These are phyloP conservation scores for Solanum phureja DNA, from an alignment of 257 asterid genomes.

Conservation along the genomic window DNA sequence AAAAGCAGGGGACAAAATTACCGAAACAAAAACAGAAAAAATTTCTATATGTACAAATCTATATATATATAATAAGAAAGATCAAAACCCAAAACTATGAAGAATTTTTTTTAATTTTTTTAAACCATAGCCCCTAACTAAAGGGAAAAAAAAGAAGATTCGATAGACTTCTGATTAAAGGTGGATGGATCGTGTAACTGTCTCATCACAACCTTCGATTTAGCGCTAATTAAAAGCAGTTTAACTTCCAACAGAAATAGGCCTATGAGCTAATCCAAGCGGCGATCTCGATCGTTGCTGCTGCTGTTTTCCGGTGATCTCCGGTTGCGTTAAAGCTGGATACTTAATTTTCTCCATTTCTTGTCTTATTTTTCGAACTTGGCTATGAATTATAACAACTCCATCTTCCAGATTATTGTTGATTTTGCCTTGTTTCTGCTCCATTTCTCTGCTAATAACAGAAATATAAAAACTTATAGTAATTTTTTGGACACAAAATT, in stretches of 20 bases:
- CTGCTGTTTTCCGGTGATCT: conserved; percentile 23
- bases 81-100: no score
- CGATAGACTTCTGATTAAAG: neutral
- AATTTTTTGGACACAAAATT: neutral
- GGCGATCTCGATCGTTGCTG: conserved; percentile 54
- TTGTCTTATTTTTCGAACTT: conserved; percentile 49
- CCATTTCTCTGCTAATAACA: neutral
- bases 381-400: conserved; percentile 58
- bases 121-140: no score
- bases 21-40: no score
- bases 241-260: conserved; percentile 47
- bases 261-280: conserved; percentile 39
- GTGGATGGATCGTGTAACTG: neutral
- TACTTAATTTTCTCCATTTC: conserved; percentile 57
- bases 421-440: neutral
- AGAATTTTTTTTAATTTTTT: no score
- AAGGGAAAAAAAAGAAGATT: no score
- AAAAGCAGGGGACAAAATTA: no score
- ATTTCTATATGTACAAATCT: no score
- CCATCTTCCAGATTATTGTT: neutral
- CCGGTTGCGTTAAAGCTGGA: conserved; percentile 37
- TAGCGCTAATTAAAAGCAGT: neutral
- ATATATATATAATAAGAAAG: no score
- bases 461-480: neutral
- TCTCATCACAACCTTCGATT: neutral